These are phyloP conservation scores for Yarrowia osloensis DNA, from an alignment of 805 yeast species.

Conservation along the genomic window DNA sequence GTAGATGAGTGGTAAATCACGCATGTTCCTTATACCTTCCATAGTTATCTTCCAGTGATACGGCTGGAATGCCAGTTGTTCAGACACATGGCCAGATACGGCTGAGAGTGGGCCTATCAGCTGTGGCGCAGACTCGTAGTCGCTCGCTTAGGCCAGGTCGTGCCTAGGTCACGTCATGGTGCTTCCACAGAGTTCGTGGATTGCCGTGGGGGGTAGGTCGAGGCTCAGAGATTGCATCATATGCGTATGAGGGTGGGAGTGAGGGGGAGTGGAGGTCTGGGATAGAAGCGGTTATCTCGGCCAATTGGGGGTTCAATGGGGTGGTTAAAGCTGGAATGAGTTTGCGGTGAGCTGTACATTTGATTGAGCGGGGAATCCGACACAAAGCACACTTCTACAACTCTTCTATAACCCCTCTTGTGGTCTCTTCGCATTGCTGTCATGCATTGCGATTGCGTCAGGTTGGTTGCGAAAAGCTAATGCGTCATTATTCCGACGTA, in stretches of 20 bases:
- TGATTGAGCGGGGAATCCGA: too few species aligned
- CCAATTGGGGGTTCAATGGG: background rate
- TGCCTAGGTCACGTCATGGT: slow-evolving; percentile 17
- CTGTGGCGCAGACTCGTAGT: background rate
- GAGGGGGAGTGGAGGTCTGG: background rate
- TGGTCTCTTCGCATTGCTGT: background rate
- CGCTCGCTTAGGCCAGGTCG: slow-evolving; percentile 3
- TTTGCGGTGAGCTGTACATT: background rate
- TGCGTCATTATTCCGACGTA: slow-evolving; percentile 9
- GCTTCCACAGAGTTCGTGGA: background rate
- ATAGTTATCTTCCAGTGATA: too few species aligned
- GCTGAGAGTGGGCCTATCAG: background rate
- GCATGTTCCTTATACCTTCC: too few species aligned
- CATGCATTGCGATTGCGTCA: slow-evolving; percentile 9
- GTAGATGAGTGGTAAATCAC: background rate
- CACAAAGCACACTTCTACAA: too few species aligned
- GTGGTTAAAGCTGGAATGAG: background rate
- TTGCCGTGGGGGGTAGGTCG: slow-evolving; percentile 15
- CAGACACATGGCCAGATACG: background rate
- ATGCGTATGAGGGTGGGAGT: background rate
- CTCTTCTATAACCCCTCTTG: background rate
- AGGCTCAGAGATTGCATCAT: slow-evolving; percentile 3
- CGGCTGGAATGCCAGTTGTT: background rate
- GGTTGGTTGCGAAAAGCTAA: slow-evolving; percentile 12
- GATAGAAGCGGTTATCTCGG: background rate